Conservation (phyloP, 805 yeast genomes). For the Nematodospora valgi region DNA sequence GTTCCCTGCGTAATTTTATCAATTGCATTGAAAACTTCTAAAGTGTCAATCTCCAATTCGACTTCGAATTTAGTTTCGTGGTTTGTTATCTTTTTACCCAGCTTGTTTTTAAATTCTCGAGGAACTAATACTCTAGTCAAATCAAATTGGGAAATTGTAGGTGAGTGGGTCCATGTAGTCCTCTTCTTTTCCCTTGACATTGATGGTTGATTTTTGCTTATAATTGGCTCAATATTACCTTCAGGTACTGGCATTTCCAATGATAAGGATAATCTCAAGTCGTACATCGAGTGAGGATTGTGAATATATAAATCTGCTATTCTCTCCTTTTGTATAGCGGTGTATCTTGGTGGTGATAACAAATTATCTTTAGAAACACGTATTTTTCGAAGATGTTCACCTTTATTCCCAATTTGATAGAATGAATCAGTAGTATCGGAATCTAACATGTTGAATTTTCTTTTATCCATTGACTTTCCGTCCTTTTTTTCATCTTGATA, state of each 20-base stretch:
- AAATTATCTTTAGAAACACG: constrained; percentile 62
- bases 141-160: constrained; percentile 71
- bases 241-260: constrained; percentile 72
- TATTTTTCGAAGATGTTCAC: constrained; percentile 60
- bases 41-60: constrained; percentile 39
- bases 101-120: constrained; percentile 31
- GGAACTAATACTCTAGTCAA: constrained; percentile 56
- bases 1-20: constrained; percentile 37
- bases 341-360: constrained; percentile 62
- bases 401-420: constrained; percentile 58
- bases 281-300: constrained; percentile 75
- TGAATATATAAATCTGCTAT: constrained; percentile 69
- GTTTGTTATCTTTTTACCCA: constrained; percentile 34
- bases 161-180: constrained; percentile 66
- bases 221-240: constrained; percentile 48
- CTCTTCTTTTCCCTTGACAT: constrained; percentile 70
- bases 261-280: constrained; percentile 70
- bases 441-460: constrained; percentile 57
- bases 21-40: constrained; percentile 38
- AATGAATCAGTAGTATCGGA: constrained; percentile 62
- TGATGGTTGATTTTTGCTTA: constrained; percentile 51
- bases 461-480: constrained; percentile 32
- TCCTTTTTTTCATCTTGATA: constrained; percentile 43
- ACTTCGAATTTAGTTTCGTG: constrained; percentile 35
- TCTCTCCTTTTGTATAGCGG: constrained; percentile 69